Conservation (phyloP, 2,329 filamentous ascomycete genomes). For the Ophiocordyceps camponoti-leonardi region DNA sequence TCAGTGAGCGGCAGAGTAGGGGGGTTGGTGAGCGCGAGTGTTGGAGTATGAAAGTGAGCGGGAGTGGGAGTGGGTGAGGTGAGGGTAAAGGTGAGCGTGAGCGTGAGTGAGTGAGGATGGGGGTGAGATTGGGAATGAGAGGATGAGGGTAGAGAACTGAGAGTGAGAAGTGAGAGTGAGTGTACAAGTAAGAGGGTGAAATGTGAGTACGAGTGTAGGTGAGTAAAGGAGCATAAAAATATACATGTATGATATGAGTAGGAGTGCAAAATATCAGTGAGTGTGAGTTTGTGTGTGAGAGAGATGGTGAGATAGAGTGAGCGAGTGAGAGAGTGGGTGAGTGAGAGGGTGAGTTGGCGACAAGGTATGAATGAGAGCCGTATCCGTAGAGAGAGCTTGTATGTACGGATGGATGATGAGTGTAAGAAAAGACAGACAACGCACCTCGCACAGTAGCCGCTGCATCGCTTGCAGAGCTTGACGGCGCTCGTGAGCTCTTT, state of each 20-base stretch:
- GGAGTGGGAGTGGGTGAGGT: not conserved
- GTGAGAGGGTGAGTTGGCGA: not conserved
- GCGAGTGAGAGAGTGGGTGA: not conserved
- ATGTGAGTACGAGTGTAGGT: not conserved
- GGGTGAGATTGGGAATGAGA: not conserved
- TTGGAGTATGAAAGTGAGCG: too few species aligned
- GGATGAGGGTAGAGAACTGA: too few species aligned
- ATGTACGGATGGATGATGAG: too few species aligned
- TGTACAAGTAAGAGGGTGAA: not conserved
- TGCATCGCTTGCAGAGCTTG: conserved; percentile 89
- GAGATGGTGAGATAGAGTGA: not conserved
- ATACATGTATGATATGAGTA: not conserved
- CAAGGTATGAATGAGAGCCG: too few species aligned
- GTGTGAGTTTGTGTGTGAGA: not conserved
- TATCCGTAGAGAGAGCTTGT: too few species aligned
- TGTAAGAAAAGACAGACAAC: conserved; percentile 9
- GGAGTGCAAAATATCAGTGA: too few species aligned
- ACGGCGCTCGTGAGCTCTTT: conserved; percentile 94
- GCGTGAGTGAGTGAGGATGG: not conserved
- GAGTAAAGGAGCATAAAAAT: not conserved
- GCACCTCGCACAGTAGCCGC: conserved; percentile 78
- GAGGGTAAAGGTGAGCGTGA: not conserved
- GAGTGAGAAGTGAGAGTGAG: not conserved
- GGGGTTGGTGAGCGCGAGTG: not conserved
- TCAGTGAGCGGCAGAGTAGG: conserved; percentile 5